These are phyloP conservation scores for Lactifluus hygrophoroides DNA, from an alignment of 768 basidiomycete species.

Conservation along the genomic window DNA sequence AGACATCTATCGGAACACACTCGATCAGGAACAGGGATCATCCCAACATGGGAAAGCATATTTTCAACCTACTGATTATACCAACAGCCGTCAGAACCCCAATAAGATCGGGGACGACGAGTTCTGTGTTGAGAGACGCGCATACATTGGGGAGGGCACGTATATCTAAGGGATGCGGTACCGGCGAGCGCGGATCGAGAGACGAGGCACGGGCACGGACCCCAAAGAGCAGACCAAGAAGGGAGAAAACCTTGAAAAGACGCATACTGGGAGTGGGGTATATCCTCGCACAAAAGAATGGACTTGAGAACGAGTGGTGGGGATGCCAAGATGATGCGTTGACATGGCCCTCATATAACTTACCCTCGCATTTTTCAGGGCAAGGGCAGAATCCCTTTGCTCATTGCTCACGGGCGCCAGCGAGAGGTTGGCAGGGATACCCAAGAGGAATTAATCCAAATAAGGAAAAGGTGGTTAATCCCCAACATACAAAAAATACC, in stretches of 20 bases:
- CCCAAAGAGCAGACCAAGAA: neutral
- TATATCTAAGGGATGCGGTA: neutral
- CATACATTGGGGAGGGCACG: slow-evolving; percentile 33
- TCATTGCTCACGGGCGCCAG: too few species aligned
- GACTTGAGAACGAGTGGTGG: neutral
- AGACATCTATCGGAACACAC: slow-evolving; percentile 29
- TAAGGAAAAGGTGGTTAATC: too few species aligned
- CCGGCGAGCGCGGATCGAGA: neutral
- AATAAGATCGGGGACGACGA: slow-evolving; percentile 26
- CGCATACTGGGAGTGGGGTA: slow-evolving; percentile 8
- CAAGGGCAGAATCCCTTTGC: too few species aligned
- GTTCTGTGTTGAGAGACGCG: slow-evolving; percentile 29
- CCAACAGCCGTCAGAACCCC: slow-evolving; percentile 27
- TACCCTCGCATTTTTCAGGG: too few species aligned
- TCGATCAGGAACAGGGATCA: neutral
- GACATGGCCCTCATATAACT: too few species aligned
- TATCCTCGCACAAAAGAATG: neutral
- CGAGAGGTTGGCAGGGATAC: too few species aligned
- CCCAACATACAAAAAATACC: too few species aligned
- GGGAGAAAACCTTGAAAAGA: slow-evolving; percentile 1
- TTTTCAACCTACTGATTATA: slow-evolving; percentile 12
- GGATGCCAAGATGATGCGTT: too few species aligned
- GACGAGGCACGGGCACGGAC: slow-evolving; percentile 10
- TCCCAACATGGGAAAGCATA: too few species aligned
- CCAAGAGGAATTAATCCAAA: too few species aligned